Evolutionary conservation across 2,329 filamentous ascomycete species (phyloP).

Genomic region (Aspergillus thermomutatus): DNA sequence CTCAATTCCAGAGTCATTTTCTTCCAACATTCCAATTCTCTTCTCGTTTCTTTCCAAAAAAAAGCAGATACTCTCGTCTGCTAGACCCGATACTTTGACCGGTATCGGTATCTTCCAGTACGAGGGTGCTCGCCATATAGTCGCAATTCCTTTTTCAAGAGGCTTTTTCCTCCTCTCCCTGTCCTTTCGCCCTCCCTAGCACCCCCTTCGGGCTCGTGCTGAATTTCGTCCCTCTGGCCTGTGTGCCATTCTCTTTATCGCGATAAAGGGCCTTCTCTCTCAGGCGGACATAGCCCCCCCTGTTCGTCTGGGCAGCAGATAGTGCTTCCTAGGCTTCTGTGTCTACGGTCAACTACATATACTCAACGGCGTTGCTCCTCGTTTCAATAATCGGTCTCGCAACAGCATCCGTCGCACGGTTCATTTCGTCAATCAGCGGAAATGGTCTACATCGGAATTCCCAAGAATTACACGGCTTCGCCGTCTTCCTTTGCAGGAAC

Average conservation of each 20-base stretch:
- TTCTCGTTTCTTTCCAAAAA: conserved; percentile 15
- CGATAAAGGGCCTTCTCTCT: conserved; percentile 92
- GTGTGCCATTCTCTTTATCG: conserved; percentile 70
- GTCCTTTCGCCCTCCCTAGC: conserved; percentile 85
- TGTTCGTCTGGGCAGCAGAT: conserved; percentile 97
- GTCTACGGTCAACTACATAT: conserved; percentile 20
- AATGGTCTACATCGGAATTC: conserved; percentile 83
- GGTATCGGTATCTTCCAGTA: conserved; percentile 79
- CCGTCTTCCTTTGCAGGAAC: conserved; percentile 72
- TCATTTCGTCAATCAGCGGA: conserved; percentile 22
- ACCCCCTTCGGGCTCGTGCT: conserved; percentile 53
- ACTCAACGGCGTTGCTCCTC: conserved; percentile 8
- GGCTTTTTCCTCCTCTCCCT: conserved; percentile 72
- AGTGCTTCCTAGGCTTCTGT: conserved; percentile 70
- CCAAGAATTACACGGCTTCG: conserved; percentile 77
- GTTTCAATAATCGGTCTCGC: conserved; percentile 1
- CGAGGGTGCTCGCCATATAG: conserved; percentile 58
- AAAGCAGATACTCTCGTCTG: conserved; percentile 68
- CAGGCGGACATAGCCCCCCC: conserved; percentile 78
- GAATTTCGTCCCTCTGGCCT: conserved; percentile 61
- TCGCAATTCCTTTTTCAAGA: conserved; percentile 85
- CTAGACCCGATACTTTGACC: conserved; percentile 78
- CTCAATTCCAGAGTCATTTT: conserved; percentile 23
- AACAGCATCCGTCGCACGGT: conserved; percentile 17
- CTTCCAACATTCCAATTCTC: conserved; percentile 11